Evolutionary conservation across 306 rosid genomes (phyloP).

Genomic region (Prunus mira): DNA sequence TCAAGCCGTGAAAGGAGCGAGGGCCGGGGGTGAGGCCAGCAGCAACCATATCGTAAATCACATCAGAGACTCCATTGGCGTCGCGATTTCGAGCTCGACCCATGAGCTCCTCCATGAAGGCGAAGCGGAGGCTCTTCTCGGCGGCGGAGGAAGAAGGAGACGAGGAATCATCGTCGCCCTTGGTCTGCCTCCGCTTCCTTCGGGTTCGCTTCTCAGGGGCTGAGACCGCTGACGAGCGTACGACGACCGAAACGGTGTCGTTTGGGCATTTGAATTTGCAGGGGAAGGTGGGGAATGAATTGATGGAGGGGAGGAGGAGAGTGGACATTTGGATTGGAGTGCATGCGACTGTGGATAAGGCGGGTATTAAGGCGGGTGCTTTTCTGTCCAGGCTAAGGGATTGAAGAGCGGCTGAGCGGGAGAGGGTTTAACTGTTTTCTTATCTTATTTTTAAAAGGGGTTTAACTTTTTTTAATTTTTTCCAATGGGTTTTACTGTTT

Average conservation of each 20-base stretch:
- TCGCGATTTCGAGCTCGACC: constrained; percentile 68
- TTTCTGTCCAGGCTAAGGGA: background rate
- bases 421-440: background rate
- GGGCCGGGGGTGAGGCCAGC: constrained; percentile 93
- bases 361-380: background rate
- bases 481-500: no score
- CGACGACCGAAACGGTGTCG: constrained; percentile 16
- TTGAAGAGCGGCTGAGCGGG: constrained; percentile 3
- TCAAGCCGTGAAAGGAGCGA: constrained; percentile 83
- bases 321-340: constrained; percentile 21
- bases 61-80: constrained; percentile 59
- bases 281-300: background rate
- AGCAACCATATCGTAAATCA: constrained; percentile 91
- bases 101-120: constrained; percentile 98
- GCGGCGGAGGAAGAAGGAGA: constrained; percentile 31
- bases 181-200: constrained; percentile 52
- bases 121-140: constrained; percentile 74
- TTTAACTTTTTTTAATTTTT: background rate
- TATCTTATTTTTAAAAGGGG: background rate
- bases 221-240: constrained; percentile 52
- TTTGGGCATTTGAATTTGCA: constrained; percentile 17
- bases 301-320: constrained; percentile 14
- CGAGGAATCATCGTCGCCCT: constrained; percentile 42
- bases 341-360: constrained; percentile 24
- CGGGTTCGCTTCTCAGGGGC: constrained; percentile 55